Percentiles rank a stretch among this genome's conserved stretches.
Evolutionary conservation across 768 basidiomycete genomes (phyloP).

Genomic region (Suillus subluteus): DNA sequence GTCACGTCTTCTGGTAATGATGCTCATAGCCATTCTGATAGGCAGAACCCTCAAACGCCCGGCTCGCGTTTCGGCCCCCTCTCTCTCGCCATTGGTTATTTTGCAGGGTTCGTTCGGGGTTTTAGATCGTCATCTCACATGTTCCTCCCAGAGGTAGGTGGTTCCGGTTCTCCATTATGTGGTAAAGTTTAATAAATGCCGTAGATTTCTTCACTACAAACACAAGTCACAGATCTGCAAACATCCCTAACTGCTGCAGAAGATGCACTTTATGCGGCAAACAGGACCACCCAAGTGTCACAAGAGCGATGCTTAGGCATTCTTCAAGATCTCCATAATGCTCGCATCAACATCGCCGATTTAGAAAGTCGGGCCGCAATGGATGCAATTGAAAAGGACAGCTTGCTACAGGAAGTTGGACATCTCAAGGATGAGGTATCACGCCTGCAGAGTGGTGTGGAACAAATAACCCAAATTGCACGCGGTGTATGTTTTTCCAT

Average conservation of each 20-base stretch:
- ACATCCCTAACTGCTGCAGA: background rate
- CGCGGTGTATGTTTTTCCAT: background rate
- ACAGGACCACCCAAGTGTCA: background rate
- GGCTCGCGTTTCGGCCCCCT: background rate
- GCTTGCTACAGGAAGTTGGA: background rate
- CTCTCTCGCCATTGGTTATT: background rate
- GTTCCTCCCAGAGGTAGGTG: background rate
- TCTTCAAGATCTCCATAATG: background rate
- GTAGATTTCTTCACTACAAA: background rate
- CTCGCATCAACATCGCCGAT: background rate
- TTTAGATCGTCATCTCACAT: background rate
- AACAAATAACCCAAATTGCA: background rate
- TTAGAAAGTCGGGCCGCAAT: background rate
- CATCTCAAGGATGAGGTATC: constrained; percentile 1
- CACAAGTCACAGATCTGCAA: background rate
- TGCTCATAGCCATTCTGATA: background rate
- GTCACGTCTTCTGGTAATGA: background rate
- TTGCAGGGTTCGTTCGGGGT: background rate
- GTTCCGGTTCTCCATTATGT: too few species aligned
- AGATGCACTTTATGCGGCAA: background rate
- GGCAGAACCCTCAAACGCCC: background rate
- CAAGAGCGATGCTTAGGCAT: background rate
- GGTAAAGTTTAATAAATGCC: background rate
- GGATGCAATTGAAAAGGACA: background rate
- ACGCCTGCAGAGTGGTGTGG: constrained; percentile 1